Percentiles rank a stretch among this genome's conserved stretches.
Conservation (phyloP, 495 filamentous ascomycete species). For the Podospora didyma region DNA sequence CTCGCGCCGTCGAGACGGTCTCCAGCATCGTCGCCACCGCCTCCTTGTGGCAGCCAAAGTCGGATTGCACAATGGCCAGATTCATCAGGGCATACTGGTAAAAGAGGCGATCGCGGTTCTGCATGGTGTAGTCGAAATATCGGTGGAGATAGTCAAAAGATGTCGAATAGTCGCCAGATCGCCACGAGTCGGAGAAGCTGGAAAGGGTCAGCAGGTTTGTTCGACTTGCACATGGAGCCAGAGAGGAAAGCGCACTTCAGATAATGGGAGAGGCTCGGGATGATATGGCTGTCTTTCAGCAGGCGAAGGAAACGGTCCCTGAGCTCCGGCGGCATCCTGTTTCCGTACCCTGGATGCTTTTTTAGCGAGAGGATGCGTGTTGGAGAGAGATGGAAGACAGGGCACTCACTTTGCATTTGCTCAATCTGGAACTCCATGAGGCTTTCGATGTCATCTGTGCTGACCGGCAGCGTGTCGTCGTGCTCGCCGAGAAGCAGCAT, state of each 20-base stretch:
- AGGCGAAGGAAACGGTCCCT: conserved; percentile 59
- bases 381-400: neutral
- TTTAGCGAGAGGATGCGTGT: neutral
- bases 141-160: conserved; percentile 90
- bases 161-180: conserved; percentile 81
- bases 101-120: conserved; percentile 72
- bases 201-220: neutral
- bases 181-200: conserved; percentile 89
- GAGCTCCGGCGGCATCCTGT: conserved; percentile 66
- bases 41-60: conserved; percentile 89
- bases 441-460: conserved; percentile 78
- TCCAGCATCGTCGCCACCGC: conserved; percentile 92
- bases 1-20: conserved; percentile 82
- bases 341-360: conserved; percentile 44
- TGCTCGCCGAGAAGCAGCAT: conserved; percentile 47
- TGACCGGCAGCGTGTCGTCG: conserved; percentile 45
- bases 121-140: conserved; percentile 97
- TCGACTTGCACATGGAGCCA: neutral
- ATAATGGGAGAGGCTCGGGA: conserved; percentile 74
- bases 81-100: conserved; percentile 98
- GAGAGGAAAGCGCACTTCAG: conserved; percentile 50
- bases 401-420: conserved; percentile 70
- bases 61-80: conserved; percentile 86
- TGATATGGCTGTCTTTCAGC: conserved; percentile 58
- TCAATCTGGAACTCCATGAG: conserved; percentile 84